Evolutionary conservation across 495 filamentous ascomycete genomes (phyloP), one percentile per base, ranked within the genome.

Genomic region (Lepraria neglecta): DNA sequence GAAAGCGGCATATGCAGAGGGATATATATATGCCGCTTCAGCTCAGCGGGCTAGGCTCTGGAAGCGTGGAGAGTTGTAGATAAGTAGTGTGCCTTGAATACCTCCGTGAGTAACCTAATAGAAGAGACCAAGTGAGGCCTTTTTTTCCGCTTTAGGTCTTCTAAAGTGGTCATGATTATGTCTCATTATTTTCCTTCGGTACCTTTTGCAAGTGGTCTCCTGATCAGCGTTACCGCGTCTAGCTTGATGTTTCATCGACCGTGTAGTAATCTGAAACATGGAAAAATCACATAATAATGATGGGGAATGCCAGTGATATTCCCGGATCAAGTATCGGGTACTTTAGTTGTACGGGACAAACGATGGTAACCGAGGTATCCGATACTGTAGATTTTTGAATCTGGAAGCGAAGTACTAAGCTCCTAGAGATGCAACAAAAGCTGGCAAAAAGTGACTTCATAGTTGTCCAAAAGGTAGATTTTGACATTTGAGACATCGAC

Each of bases 161-260:
- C 30, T n/a, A n/a, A 54, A 54, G 19, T 7, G 17, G 17, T 35
- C 51, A 19, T 54, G 28, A 12, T 44, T 45, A 57, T 44, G 54
- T 6, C 21, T 12, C 3, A 44, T 44, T 57, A n/a, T 28, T 19
- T 28, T 15, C 19, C 3, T 35, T 43, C 27, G 54, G 24, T 38
- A 12, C 7, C 38, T 44, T 35, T n/a, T 4, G 4, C 38, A 43
- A n/a, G 38, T 24, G 31, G 21, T 28, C 38, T 54, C 51, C 28
- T 33, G 30, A 54, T 54, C 51, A 21, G 31, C 51, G 35, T 28
- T 43, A 42, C 42, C 54, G 54, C 35, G 38, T 45, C 19, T 44
- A 57, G 54, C 14, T 43, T 24, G 42, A 19, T 57, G 54, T 57
- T 45, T 57, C 54, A 57, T 43, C 54, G 54, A n/a, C 54, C 54